A percentile compares a stretch with the other conserved stretches of the same genome.
phyloP scores from a whole-genome alignment of 2,329 filamentous ascomycete species.

The Verruconis gallopava region DNA sequence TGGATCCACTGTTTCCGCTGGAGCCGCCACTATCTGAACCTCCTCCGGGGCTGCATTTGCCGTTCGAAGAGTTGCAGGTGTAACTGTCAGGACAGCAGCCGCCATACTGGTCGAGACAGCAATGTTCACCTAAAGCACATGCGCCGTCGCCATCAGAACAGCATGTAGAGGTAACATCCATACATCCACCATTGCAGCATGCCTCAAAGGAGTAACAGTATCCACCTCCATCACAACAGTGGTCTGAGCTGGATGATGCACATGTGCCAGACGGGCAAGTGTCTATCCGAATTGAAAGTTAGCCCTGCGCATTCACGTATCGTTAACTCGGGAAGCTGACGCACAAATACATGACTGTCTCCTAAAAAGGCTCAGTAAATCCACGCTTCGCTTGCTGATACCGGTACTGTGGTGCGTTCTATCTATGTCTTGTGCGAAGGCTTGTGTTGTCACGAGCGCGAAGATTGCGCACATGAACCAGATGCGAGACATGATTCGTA shows the following conservation, averaged over 20 bases:
- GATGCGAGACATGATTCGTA: no score
- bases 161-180: not conserved
- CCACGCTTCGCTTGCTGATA: not conserved
- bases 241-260: not conserved
- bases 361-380: not conserved
- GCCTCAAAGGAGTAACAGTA: not conserved
- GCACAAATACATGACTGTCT: not conserved
- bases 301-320: not conserved
- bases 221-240: not conserved
- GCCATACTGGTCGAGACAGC: not conserved
- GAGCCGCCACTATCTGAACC: not conserved
- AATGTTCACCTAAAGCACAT: not conserved
- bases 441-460: not conserved
- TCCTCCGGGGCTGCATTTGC: not conserved
- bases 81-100: not conserved
- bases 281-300: not conserved
- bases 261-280: not conserved
- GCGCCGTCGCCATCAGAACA: not conserved
- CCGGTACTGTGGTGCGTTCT: not conserved
- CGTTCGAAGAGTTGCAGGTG: not conserved
- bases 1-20: not conserved
- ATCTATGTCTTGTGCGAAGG: not conserved
- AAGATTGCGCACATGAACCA: no score
- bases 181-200: slow-evolving; percentile 1
- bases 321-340: no score